Evolutionary conservation across 495 filamentous ascomycete genomes (phyloP), one percentile per base, ranked within the genome.

Genomic region (Penicillium odoratum): DNA sequence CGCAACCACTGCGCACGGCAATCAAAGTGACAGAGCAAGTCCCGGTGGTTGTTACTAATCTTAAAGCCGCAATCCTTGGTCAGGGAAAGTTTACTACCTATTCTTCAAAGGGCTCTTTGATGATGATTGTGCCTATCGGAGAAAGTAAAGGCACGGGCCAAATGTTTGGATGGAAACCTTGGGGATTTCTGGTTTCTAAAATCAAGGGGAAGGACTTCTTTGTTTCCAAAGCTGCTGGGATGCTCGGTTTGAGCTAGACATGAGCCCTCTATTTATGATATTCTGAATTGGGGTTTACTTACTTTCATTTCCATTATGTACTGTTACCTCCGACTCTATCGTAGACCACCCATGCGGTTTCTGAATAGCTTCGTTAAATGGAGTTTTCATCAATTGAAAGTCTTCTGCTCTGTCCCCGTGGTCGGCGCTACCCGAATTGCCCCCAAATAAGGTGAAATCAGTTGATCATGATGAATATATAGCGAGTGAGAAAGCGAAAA

Each of bases 121-220:
- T 57, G 55, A 57, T 57, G 55, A 30, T 57, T 21, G 55, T 57
- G 38, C 55, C 55, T 3, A 48, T 57, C 5, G 55, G 55, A 8
- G 48, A 57, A 30, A 51, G 48, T 40, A 57, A 48, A 1, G 55
- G 55, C 16, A 57, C 48, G 5, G 55, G 55, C 7, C 55, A 57
- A 18, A 16, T 57, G 3, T 48, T 30, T 15, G 40, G 55, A 18
- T 57, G 55, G 55, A 57, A 48, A n/a, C 48, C 51, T 15, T 52
- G 29, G 40, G 55, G 55, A 36, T 46, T 48, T n/a, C 18, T 57
- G 18, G 48, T 57, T 30, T 57, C 48, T 48, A 51, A 47, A 28
- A 46, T 57, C 55, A 57, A 57, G 48, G 55, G 55, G n/a, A 57
- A 47, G 18, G 55, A 57, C 40, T 57, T 57, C 28, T 57, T 57